These are phyloP conservation scores for Aspergillus egyptiacus DNA, from an alignment of 495 filamentous ascomycete species.

Conservation along the genomic window DNA sequence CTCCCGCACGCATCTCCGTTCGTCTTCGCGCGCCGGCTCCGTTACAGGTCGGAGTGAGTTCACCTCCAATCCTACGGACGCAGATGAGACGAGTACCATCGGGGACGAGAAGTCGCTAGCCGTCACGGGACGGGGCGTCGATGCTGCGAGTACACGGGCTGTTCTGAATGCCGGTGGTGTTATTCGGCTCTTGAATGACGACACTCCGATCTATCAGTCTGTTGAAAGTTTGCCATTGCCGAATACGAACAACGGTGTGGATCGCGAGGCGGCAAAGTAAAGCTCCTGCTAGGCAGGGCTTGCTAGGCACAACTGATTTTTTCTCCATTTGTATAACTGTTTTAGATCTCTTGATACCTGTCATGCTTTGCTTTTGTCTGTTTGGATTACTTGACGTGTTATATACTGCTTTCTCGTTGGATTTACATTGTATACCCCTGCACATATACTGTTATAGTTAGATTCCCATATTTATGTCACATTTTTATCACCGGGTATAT, in stretches of 20 bases:
- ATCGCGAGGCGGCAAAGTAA: too few relatives aligned
- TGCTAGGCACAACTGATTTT: too few relatives aligned
- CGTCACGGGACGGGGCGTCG: constrained; percentile 16
- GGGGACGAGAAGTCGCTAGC: constrained; percentile 29
- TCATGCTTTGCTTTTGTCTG: neutral
- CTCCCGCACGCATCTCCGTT: constrained; percentile 14
- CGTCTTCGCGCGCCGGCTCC: constrained; percentile 26
- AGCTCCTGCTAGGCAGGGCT: too few relatives aligned
- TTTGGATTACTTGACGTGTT: too few relatives aligned
- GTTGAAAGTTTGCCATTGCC: constrained; percentile 26
- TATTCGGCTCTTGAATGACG: constrained; percentile 13
- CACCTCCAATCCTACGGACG: constrained; percentile 25
- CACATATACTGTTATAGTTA: neutral
- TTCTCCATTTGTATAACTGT: neutral
- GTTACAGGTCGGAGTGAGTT: constrained; percentile 30
- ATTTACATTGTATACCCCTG: too few relatives aligned
- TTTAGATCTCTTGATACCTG: constrained; percentile 5
- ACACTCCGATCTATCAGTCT: constrained; percentile 23
- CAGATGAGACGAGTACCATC: constrained; percentile 30
- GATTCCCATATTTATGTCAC: neutral
- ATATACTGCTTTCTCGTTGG: too few relatives aligned
- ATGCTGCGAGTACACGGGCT: constrained; percentile 36
- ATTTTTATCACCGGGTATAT: neutral
- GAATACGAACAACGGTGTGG: neutral
- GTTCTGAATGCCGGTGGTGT: constrained; percentile 30